Percentiles rank a stretch among this genome's conserved stretches.
Evolutionary conservation across 1,284 basidiomycete species (phyloP).

Genomic region (Flammula alnicola): DNA sequence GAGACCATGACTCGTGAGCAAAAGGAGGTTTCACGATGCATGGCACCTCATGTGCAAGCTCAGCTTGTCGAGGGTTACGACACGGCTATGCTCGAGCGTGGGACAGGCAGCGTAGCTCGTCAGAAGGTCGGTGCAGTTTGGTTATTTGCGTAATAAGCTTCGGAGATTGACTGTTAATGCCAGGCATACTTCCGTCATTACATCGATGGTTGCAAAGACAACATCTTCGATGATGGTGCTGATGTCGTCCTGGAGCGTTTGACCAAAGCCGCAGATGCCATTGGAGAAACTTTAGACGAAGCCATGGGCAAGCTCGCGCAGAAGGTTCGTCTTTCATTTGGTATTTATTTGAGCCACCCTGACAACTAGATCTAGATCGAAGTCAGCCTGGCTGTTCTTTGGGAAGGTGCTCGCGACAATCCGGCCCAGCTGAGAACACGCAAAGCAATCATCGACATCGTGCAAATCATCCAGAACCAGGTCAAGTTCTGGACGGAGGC

Average conservation of each 20-base stretch:
- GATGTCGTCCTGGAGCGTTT: constrained; percentile 54
- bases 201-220: constrained; percentile 47
- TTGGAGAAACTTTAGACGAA: constrained; percentile 52
- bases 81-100: constrained; percentile 55
- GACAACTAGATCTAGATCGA: constrained; percentile 46
- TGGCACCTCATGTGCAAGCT: constrained; percentile 59
- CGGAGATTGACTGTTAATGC: not conserved
- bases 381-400: constrained; percentile 61
- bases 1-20: constrained; percentile 56
- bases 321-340: constrained; percentile 45
- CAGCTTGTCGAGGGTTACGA: constrained; percentile 56
- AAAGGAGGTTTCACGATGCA: constrained; percentile 61
- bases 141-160: not conserved
- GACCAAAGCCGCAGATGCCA: constrained; percentile 48
- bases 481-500: constrained; percentile 48
- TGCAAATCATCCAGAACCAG: constrained; percentile 45
- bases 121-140: constrained; percentile 51
- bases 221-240: constrained; percentile 57
- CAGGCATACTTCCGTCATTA: constrained; percentile 53
- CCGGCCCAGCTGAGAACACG: constrained; percentile 47
- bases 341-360: constrained; percentile 2
- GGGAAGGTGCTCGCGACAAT: constrained; percentile 57
- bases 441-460: constrained; percentile 42
- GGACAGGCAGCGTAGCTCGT: constrained; percentile 58
- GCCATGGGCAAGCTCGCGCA: constrained; percentile 53